Evolutionary conservation across 345 rosid species (phyloP).

Genomic region (Populus alba): DNA sequence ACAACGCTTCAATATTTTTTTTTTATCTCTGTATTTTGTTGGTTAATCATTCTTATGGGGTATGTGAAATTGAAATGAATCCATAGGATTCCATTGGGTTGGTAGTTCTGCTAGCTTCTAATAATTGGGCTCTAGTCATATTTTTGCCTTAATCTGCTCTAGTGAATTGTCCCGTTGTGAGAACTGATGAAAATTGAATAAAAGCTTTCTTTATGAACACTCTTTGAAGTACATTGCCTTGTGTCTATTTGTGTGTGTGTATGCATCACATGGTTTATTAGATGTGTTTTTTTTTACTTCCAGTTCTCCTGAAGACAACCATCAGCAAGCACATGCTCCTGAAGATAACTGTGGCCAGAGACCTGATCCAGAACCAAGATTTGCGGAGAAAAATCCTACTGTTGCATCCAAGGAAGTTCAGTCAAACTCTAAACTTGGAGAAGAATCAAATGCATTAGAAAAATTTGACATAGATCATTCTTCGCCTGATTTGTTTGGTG

Average conservation of each 20-base stretch:
- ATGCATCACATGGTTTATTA: background rate
- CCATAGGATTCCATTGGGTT: background rate
- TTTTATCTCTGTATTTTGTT: background rate
- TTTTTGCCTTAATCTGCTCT: background rate
- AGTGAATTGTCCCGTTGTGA: background rate
- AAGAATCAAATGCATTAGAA: constrained; percentile 40
- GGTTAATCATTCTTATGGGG: background rate
- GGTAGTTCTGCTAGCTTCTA: background rate
- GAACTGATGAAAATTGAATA: background rate
- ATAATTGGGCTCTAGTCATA: background rate
- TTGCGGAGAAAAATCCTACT: constrained; percentile 39
- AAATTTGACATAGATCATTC: constrained; percentile 46
- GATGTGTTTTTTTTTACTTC: background rate
- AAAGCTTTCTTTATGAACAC: background rate
- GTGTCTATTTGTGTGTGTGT: background rate
- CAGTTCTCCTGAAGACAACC: constrained; percentile 77
- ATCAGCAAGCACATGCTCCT: constrained; percentile 38
- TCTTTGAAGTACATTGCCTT: background rate
- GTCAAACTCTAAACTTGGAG: constrained; percentile 36
- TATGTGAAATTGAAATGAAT: background rate
- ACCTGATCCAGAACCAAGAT: constrained; percentile 42
- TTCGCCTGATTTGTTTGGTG: constrained; percentile 61
- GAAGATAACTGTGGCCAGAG: constrained; percentile 44
- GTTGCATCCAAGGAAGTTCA: constrained; percentile 35
- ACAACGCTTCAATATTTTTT: background rate